Percentiles rank a stretch among this genome's conserved stretches.
Evolutionary conservation across 2,329 filamentous ascomycete species (phyloP).

Genomic region (Fusarium sp.): DNA sequence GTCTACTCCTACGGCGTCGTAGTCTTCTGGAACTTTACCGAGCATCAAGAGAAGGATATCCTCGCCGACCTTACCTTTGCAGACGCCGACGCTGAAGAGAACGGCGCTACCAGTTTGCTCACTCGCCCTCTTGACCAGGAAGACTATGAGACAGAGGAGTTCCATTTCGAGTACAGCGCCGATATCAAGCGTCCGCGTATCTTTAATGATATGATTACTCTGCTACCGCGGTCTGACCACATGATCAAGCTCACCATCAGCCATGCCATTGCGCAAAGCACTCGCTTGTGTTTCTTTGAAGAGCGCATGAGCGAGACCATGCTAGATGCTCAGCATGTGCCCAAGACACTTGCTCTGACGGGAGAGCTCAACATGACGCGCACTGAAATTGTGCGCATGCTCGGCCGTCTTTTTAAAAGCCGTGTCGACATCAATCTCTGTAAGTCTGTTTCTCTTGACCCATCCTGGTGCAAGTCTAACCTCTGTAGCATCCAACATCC

Average conservation of each 20-base stretch:
- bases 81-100: slow-evolving; percentile 69
- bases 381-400: slow-evolving; percentile 89
- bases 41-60: slow-evolving; percentile 95
- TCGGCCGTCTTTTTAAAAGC: slow-evolving; percentile 90
- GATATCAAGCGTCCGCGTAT: slow-evolving; percentile 87
- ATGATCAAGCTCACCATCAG: slow-evolving; percentile 99
- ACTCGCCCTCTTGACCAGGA: slow-evolving; percentile 83
- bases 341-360: slow-evolving; percentile 86
- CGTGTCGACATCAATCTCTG: slow-evolving; percentile 97
- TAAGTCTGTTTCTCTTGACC: slow-evolving; percentile 58
- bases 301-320: slow-evolving; percentile 96
- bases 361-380: slow-evolving; percentile 91
- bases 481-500: slow-evolving; percentile 83
- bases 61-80: slow-evolving; percentile 94
- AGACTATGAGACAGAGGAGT: slow-evolving; percentile 97
- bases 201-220: slow-evolving; percentile 99
- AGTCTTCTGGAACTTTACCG: slow-evolving; percentile 99
- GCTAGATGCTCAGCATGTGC: slow-evolving; percentile 90
- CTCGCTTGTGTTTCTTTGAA: slow-evolving; percentile 95
- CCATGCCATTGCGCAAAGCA: slow-evolving; percentile 96
- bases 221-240: slow-evolving; percentile 88
- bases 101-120: slow-evolving; percentile 72
- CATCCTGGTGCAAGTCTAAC: slow-evolving; percentile 20
- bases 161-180: slow-evolving; percentile 96
- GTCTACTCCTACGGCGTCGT: slow-evolving; percentile 97